Base-by-base conservation (phyloP, 2,329 filamentous ascomycete species). In the Trichoderma koningiopsis region DNA sequence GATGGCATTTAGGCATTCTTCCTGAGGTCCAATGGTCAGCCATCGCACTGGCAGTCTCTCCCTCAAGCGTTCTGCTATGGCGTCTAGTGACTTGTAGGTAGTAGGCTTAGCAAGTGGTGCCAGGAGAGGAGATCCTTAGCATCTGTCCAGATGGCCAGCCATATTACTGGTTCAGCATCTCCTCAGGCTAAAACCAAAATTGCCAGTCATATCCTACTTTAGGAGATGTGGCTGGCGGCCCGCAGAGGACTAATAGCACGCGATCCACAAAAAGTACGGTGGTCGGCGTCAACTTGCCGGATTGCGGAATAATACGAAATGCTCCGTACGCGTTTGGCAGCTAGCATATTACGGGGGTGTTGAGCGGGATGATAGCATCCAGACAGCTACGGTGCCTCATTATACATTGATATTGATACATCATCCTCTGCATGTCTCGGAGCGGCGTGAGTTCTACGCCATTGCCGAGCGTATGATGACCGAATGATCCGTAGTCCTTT, bases 161-260 rank as follows among this genome's bases (percentile, higher is more conserved):
- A 3, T 22, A n/a, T 56, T 4, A 31, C 22, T 29, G 31, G 31
- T 19, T n/a, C 29, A 16, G 40, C 24, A 53, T 47, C 37, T 35
- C 14, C 24, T 43, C 19, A 16, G 27, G 27, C 62, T 19, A 43
- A n/a, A n/a, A 43, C 40, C 40, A 43, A 43, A 43, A 43, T 19
- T n/a, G 40, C 40, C 16, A 22, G 33, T 31, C 33, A 47, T 47
- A 11, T 19, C 14, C 52, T 8, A 33, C 24, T 65, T 43, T 43
- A 24, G 27, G 24, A 47, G 35, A 57, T 57, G 62, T 65, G 62
- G 62, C 62, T 65, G n/a, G 52, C 62, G 49, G 62, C 10, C 52
- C 49, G 35, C 16, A 31, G 24, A 27, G 33, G n/a, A 13, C 52
- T 43, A 31, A 16, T 37, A 55, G 52, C 27, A 24, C 27, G 43